A percentile compares a stretch with the other conserved stretches of the same genome.
These are phyloP conservation scores for Tetrapisispora nanseiensis DNA, from an alignment of 805 yeast genomes.

Conservation along the genomic window DNA sequence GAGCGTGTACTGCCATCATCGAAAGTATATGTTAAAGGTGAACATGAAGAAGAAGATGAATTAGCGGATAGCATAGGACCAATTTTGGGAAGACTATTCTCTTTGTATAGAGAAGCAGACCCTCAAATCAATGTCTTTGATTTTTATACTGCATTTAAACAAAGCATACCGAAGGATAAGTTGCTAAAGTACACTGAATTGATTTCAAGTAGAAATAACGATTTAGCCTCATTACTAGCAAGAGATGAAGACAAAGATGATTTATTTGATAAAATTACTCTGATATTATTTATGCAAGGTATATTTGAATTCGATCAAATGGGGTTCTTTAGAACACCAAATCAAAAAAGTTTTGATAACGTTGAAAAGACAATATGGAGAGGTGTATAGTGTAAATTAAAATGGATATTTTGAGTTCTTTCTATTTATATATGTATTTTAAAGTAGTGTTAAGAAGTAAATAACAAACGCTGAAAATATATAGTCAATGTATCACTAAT, in stretches of 20 bases:
- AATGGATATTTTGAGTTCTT: conserved; percentile 10
- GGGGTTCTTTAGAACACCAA: conserved; percentile 58
- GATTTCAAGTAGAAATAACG: conserved; percentile 20
- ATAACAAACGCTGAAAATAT: conserved; percentile 33
- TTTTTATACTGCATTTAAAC: conserved; percentile 52
- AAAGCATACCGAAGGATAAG: conserved; percentile 32
- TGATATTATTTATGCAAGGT: conserved; percentile 68
- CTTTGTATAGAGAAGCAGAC: conserved; percentile 72
- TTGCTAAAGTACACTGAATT: conserved; percentile 20
- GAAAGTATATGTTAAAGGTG: not conserved
- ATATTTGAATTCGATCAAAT: conserved; percentile 58
- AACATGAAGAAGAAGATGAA: conserved; percentile 10
- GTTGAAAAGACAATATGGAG: conserved; percentile 29
- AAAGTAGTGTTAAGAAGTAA: conserved; percentile 8
- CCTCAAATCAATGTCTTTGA: conserved; percentile 58
- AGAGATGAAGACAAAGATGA: conserved; percentile 17
- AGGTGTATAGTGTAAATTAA: conserved; percentile 28
- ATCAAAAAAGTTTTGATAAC: conserved; percentile 26
- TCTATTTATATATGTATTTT: conserved; percentile 4
- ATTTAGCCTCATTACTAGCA: conserved; percentile 19
- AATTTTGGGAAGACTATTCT: conserved; percentile 46
- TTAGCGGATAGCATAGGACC: conserved; percentile 40
- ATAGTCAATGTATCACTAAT: conserved; percentile 22
- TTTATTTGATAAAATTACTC: conserved; percentile 53
- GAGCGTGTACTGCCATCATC: conserved; percentile 18